Base-by-base conservation (phyloP, 2,329 filamentous ascomycete species). In the Colletotrichum eleusines region DNA sequence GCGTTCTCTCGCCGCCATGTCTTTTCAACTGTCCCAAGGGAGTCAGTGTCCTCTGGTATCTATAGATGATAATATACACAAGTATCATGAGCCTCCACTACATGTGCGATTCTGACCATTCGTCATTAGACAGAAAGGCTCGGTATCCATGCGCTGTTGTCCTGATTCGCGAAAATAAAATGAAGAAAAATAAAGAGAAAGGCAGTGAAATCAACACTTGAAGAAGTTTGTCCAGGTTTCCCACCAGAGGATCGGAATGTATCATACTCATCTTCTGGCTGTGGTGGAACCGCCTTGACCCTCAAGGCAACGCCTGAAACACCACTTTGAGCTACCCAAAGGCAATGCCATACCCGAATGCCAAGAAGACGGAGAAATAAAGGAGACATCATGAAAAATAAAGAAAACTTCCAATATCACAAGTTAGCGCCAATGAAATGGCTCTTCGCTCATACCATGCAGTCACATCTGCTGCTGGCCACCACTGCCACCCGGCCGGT, bases 401-500 rank as follows among this genome's bases (percentile, higher is more conserved):
- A n/a, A 46, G 23, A 23, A 55, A n/a, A 4, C 33, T 18, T 33
- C 23, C 16, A 7, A 23, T 33, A 26, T 31, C 18, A n/a, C 31
- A 20, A n/a, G 5, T 35, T 31, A 55, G 35, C 46, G 28, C 38
- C 55, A 55, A 31, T 38, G 40, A 18, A 58, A 38, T 6, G 46
- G 46, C 54, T 18, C 50, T 28, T 48, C 14, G 18, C 44, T 46
- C 18, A 53, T 28, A 14, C 23, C 28, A 40, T 48, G 40, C 18
- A 38, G 33, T 72, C 40, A 74, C 69, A 74, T 71, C 33, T 48
- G 60, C 16, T 74, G 65, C 46, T 74, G 71, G 40, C 66, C 69
- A 40, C 76, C 75, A 31, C 76, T 75, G 44, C 79, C 76, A 11
- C 78, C 76, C 18, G 84, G 81, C 31, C 86, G 82, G 78, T 89